Percentiles rank a stretch among this genome's conserved stretches.
These are phyloP conservation scores for Ophiostoma australiae DNA, from an alignment of 2,329 filamentous ascomycete species.

Conservation along the genomic window DNA sequence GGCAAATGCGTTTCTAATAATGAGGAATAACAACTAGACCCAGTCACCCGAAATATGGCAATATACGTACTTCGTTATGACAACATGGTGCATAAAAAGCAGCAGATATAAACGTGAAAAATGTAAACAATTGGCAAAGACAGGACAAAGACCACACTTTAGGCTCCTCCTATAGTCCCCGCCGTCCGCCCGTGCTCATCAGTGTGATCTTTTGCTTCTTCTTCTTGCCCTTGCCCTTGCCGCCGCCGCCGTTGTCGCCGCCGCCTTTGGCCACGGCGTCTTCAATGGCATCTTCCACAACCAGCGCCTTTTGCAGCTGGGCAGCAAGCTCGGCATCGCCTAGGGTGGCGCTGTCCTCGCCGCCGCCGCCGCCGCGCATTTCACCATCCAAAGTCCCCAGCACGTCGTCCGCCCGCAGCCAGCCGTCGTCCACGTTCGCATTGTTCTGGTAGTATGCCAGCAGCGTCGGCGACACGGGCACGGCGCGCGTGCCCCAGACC, in stretches of 20 bases:
- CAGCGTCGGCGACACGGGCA: constrained; percentile 57
- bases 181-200: constrained; percentile 61
- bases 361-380: constrained; percentile 21
- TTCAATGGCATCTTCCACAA: constrained; percentile 38
- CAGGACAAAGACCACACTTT: background rate
- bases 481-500: constrained; percentile 82
- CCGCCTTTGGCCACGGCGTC: constrained; percentile 22
- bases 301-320: constrained; percentile 51
- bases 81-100: background rate
- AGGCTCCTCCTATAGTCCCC: constrained; percentile 34
- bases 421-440: constrained; percentile 52
- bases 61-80: too few relatives aligned
- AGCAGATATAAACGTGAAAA: background rate
- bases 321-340: constrained; percentile 51
- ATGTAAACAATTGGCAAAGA: background rate
- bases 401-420: constrained; percentile 20
- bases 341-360: constrained; percentile 64
- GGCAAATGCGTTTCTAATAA: too few relatives aligned
- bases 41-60: background rate
- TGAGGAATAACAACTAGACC: background rate
- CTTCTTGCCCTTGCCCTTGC: constrained; percentile 53
- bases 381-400: constrained; percentile 4
- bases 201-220: constrained; percentile 69
- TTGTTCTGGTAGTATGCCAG: constrained; percentile 34
- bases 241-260: constrained; percentile 28